phyloP scores from a whole-genome alignment of 1,139 yeast genomes.

The Arxiozyma bovina region DNA sequence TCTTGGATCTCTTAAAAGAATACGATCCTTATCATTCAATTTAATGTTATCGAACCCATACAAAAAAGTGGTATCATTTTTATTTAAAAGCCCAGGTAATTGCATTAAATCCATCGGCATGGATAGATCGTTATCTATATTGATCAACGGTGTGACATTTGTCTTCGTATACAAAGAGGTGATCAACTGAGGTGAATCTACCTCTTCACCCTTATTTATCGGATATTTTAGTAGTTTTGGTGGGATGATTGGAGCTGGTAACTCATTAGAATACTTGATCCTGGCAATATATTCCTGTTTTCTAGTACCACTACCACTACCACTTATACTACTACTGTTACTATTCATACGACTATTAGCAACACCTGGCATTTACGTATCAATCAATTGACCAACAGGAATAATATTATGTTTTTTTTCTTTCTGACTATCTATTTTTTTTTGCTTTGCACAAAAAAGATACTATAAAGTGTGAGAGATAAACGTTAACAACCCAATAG shows the following conservation, averaged over 20 bases:
- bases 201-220: constrained; percentile 36
- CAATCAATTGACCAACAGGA: not conserved
- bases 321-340: not conserved
- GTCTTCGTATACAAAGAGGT: constrained; percentile 71
- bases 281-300: constrained; percentile 87
- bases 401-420: no score
- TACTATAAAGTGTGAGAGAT: no score
- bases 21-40: constrained; percentile 70
- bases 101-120: constrained; percentile 68
- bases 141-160: constrained; percentile 57
- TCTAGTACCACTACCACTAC: constrained; percentile 16
- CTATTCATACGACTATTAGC: not conserved
- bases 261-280: constrained; percentile 71
- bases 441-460: not conserved
- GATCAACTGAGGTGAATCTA: constrained; percentile 56
- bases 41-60: constrained; percentile 34
- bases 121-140: constrained; percentile 67
- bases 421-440: no score
- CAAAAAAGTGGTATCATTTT: constrained; percentile 45
- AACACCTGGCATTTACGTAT: not conserved
- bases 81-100: constrained; percentile 61
- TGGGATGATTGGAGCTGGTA: constrained; percentile 91
- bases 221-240: constrained; percentile 68
- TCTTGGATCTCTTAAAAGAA: constrained; percentile 70
- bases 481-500: no score